These are phyloP conservation scores for Suhomyces pyralidae DNA, from an alignment of 805 yeast species.

Conservation along the genomic window DNA sequence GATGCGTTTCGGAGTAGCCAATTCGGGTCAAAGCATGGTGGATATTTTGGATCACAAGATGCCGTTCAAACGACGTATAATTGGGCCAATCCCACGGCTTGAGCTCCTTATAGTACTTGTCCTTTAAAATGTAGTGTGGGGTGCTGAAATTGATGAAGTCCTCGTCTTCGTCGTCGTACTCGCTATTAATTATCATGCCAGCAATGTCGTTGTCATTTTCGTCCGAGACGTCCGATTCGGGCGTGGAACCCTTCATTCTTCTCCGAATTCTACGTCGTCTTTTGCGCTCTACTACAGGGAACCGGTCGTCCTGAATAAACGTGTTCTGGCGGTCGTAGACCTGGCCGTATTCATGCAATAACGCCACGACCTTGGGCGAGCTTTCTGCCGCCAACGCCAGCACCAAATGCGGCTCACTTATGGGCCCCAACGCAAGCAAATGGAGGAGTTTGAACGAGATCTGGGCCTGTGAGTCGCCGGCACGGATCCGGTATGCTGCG, in stretches of 20 bases:
- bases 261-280: constrained; percentile 22
- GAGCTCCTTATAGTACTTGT: constrained; percentile 39
- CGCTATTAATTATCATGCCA: constrained; percentile 8
- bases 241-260: constrained; percentile 21
- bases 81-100: constrained; percentile 36
- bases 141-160: constrained; percentile 1
- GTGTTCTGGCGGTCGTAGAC: constrained; percentile 26
- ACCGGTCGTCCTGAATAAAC: constrained; percentile 25
- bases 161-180: constrained; percentile 6
- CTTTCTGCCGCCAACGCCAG: constrained; percentile 9
- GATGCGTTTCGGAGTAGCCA: constrained; percentile 44
- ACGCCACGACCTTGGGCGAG: constrained; percentile 22
- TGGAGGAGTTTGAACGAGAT: constrained; percentile 34
- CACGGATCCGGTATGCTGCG: constrained; percentile 3
- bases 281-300: constrained; percentile 21
- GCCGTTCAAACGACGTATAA: constrained; percentile 31
- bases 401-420: constrained; percentile 27
- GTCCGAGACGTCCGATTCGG: not conserved
- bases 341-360: constrained; percentile 30
- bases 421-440: constrained; percentile 49
- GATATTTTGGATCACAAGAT: constrained; percentile 29
- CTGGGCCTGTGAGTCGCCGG: constrained; percentile 2
- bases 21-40: constrained; percentile 39
- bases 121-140: constrained; percentile 30
- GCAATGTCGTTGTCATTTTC: constrained; percentile 8